Conservation (phyloP, 1,284 basidiomycete species). For the Ceraceosorus guamensis region DNA sequence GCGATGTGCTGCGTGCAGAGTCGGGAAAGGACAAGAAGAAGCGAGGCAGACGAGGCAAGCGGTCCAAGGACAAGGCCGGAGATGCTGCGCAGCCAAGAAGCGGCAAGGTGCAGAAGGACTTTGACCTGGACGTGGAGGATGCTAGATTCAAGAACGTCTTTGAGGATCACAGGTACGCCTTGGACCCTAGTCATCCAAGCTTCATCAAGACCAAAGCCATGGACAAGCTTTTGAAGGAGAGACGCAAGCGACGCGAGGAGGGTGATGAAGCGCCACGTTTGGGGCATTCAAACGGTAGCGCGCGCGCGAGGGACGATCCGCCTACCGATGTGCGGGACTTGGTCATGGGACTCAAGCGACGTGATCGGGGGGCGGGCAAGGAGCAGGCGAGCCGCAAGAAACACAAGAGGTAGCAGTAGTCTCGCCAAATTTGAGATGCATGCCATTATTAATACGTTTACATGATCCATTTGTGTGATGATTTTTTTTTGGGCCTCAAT, state of each 20-base stretch:
- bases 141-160: conserved; percentile 78
- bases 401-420: too few species aligned
- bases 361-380: too few species aligned
- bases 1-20: conserved; percentile 78
- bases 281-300: too few species aligned
- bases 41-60: conserved; percentile 27
- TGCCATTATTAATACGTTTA: too few species aligned
- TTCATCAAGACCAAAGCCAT: conserved; percentile 46
- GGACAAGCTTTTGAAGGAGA: conserved; percentile 37
- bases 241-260: conserved; percentile 14
- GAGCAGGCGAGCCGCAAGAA: too few species aligned
- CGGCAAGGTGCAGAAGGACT: conserved; percentile 51
- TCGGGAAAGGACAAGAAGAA: conserved; percentile 54
- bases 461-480: too few species aligned
- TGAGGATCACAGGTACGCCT: conserved; percentile 84
- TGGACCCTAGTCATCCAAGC: conserved; percentile 83
- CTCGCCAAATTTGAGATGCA: too few species aligned
- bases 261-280: not conserved
- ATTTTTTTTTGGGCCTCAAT: not conserved
- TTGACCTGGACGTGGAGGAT: conserved; percentile 77
- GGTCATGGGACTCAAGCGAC: too few species aligned
- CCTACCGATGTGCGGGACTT: too few species aligned
- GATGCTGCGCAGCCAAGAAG: conserved; percentile 50
- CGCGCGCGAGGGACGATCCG: too few species aligned
- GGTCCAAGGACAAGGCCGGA: conserved; percentile 49